These are phyloP conservation scores for Chiua virens DNA, from an alignment of 768 basidiomycete genomes.

Conservation along the genomic window DNA sequence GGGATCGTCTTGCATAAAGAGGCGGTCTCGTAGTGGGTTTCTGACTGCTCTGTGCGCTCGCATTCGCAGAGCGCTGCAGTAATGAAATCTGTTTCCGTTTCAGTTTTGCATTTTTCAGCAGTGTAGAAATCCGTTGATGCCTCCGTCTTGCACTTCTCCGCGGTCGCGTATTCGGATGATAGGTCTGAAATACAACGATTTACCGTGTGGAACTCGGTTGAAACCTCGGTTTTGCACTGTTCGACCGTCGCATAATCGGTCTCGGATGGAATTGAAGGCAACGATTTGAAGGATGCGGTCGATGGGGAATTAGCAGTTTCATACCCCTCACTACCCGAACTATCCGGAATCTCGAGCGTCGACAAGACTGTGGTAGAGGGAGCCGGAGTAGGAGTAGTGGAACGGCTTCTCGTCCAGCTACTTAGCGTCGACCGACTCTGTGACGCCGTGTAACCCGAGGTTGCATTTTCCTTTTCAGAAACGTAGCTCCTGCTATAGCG, in stretches of 20 bases:
- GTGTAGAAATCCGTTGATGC: conserved; percentile 45
- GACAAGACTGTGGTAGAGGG: conserved; percentile 32
- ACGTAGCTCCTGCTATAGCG: conserved; percentile 38
- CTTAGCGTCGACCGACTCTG: conserved; percentile 35
- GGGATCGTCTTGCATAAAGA: conserved; percentile 37
- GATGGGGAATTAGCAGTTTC: conserved; percentile 44
- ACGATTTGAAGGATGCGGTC: conserved; percentile 51
- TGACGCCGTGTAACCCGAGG: conserved; percentile 34
- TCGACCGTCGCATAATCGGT: conserved; percentile 46
- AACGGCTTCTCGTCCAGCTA: conserved; percentile 34
- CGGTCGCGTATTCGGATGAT: conserved; percentile 52
- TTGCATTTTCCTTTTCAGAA: conserved; percentile 60
- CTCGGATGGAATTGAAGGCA: conserved; percentile 61
- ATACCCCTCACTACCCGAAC: conserved; percentile 53
- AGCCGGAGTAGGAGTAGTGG: conserved; percentile 30
- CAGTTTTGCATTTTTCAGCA: conserved; percentile 39
- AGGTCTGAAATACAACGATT: conserved; percentile 42
- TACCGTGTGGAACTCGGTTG: conserved; percentile 51
- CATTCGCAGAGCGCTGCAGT: conserved; percentile 46
- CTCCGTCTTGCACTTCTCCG: conserved; percentile 44
- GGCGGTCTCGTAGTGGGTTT: conserved; percentile 54
- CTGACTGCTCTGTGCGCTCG: conserved; percentile 33
- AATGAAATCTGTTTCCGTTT: conserved; percentile 43
- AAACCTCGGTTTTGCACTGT: conserved; percentile 40
- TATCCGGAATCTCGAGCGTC: conserved; percentile 29